These are phyloP conservation scores for Elongisporangium undulatum DNA, from an alignment of 352 stramenopile genomes.

Conservation along the genomic window DNA sequence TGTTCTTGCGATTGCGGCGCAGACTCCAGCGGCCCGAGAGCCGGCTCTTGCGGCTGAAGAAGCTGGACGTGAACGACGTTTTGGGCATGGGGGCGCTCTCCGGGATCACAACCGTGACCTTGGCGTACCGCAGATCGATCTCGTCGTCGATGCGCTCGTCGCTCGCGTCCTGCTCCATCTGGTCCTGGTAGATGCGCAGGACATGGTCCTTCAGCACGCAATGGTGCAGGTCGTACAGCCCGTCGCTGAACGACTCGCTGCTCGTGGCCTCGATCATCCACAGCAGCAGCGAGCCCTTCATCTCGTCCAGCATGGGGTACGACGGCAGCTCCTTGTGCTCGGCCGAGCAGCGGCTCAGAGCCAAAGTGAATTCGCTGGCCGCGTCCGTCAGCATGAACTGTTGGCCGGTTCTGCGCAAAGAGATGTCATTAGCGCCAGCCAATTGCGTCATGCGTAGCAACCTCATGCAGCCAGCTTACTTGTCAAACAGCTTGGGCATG, in stretches of 20 bases:
- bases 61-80: not conserved
- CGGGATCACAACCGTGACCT: slow-evolving; percentile 31
- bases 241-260: slow-evolving; percentile 4
- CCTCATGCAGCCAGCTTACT: slow-evolving; percentile 11
- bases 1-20: slow-evolving; percentile 8
- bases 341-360: slow-evolving; percentile 24
- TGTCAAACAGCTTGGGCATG: slow-evolving; percentile 62
- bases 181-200: slow-evolving; percentile 25
- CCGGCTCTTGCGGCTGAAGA: not conserved
- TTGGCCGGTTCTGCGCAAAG: slow-evolving; percentile 35
- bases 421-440: not conserved
- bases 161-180: slow-evolving; percentile 4
- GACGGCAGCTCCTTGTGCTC: slow-evolving; percentile 20
- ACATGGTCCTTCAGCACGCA: slow-evolving; percentile 27
- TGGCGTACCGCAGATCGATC: slow-evolving; percentile 26
- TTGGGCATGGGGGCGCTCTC: slow-evolving; percentile 4
- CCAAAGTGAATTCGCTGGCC: slow-evolving; percentile 36
- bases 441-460: not conserved
- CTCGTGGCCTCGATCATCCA: not conserved
- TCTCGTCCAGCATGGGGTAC: slow-evolving; percentile 11
- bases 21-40: slow-evolving; percentile 7
- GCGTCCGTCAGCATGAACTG: slow-evolving; percentile 60
- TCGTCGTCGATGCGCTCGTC: slow-evolving; percentile 19
- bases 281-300: slow-evolving; percentile 27
- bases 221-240: slow-evolving; percentile 28